Conservation (phyloP, 2,329 filamentous ascomycete species). For the Botrytis tulipae region DNA sequence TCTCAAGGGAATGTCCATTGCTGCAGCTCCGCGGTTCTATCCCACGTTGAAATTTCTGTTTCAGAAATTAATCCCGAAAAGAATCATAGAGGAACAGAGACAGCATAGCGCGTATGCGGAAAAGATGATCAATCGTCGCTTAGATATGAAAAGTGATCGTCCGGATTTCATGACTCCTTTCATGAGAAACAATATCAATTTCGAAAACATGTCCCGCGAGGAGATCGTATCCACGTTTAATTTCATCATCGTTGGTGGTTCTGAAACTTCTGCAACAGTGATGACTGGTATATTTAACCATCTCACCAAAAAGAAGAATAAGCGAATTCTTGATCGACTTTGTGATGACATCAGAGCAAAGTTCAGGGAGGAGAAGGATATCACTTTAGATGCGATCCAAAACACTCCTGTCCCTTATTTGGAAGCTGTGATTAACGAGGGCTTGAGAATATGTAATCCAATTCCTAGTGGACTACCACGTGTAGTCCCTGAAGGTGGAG, state of each 20-base stretch:
- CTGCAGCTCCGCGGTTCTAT: slow-evolving; percentile 24
- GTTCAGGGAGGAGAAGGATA: slow-evolving; percentile 42
- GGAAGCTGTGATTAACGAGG: slow-evolving; percentile 6
- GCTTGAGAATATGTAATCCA: slow-evolving; percentile 9
- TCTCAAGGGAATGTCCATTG: slow-evolving; percentile 28
- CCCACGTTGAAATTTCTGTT: slow-evolving; percentile 23
- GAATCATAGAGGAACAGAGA: slow-evolving; percentile 21
- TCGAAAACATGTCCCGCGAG: slow-evolving; percentile 24
- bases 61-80: slow-evolving; percentile 8
- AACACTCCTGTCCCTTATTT: neutral
- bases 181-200: slow-evolving; percentile 24
- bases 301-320: slow-evolving; percentile 36
- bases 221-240: slow-evolving; percentile 18
- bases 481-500: slow-evolving; percentile 10
- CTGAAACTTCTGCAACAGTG: slow-evolving; percentile 23
- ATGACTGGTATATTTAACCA: slow-evolving; percentile 24
- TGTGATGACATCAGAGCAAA: slow-evolving; percentile 42
- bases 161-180: slow-evolving; percentile 40
- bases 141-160: slow-evolving; percentile 31
- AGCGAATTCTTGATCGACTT: slow-evolving; percentile 37
- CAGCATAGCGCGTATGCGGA: slow-evolving; percentile 27
- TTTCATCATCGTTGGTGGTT: slow-evolving; percentile 22
- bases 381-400: slow-evolving; percentile 34
- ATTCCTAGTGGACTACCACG: slow-evolving; percentile 3
- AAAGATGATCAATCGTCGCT: slow-evolving; percentile 22